Conservation (phyloP, 1,139 yeast genomes). For the Ogataea hybrid region DNA sequence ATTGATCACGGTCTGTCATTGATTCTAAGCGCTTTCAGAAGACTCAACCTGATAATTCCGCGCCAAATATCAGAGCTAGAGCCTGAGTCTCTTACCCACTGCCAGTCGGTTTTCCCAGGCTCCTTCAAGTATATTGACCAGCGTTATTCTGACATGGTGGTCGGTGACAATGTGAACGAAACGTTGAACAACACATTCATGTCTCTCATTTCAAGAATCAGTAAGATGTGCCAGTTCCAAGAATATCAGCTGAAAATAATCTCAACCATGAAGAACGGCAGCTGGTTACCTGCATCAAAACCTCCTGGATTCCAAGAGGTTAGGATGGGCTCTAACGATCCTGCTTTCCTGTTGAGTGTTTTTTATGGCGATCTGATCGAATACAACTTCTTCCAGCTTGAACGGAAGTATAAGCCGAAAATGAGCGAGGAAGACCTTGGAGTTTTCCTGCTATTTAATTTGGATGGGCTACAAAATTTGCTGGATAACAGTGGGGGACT, state of each 20-base stretch:
- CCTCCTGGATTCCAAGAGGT: slow-evolving; percentile 50
- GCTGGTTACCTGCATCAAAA: slow-evolving; percentile 63
- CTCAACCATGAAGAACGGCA: slow-evolving; percentile 50
- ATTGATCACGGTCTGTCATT: slow-evolving; percentile 37
- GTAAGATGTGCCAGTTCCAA: slow-evolving; percentile 63
- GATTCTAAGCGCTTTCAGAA: slow-evolving; percentile 19
- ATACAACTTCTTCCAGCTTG: slow-evolving; percentile 61
- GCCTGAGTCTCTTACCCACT: slow-evolving; percentile 10
- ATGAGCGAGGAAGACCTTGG: slow-evolving; percentile 60
- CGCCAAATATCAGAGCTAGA: slow-evolving; percentile 12
- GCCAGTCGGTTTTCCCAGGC: slow-evolving; percentile 53
- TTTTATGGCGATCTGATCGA: slow-evolving; percentile 77
- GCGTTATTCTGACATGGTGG: slow-evolving; percentile 38
- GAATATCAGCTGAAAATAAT: slow-evolving; percentile 55
- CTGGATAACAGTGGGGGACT: slow-evolving; percentile 57
- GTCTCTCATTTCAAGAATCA: slow-evolving; percentile 47
- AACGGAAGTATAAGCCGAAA: slow-evolving; percentile 47
- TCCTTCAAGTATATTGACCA: slow-evolving; percentile 54
- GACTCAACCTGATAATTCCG: slow-evolving; percentile 17
- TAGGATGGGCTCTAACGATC: slow-evolving; percentile 47
- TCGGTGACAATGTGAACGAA: slow-evolving; percentile 23
- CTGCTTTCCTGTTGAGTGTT: slow-evolving; percentile 54
- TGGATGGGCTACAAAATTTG: slow-evolving; percentile 72
- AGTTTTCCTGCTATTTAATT: slow-evolving; percentile 66
- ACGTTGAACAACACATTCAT: slow-evolving; percentile 29